These are phyloP conservation scores for Daldinia bambusicola DNA, from an alignment of 495 filamentous ascomycete genomes.

Conservation along the genomic window DNA sequence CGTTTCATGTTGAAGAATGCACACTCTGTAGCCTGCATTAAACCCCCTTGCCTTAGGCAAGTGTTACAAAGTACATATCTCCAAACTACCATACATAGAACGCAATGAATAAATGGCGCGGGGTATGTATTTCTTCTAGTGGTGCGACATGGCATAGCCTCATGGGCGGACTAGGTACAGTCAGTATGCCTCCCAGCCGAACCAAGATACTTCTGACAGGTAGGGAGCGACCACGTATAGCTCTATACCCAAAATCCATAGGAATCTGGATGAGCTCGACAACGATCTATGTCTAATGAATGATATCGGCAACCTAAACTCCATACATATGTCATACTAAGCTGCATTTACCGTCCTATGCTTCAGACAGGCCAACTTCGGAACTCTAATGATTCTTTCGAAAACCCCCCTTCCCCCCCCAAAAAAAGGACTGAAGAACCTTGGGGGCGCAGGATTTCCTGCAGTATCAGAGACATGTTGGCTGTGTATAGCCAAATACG, in stretches of 20 bases:
- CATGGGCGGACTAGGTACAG: background rate
- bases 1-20: background rate
- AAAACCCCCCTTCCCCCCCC: background rate
- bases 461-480: slow-evolving; percentile 22
- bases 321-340: background rate
- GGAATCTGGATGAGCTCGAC: background rate
- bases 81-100: background rate
- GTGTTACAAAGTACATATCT: slow-evolving; percentile 1
- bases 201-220: background rate
- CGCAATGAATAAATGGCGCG: background rate
- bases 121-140: background rate
- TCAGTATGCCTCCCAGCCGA: background rate
- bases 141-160: slow-evolving; percentile 5
- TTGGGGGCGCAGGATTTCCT: background rate
- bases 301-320: background rate
- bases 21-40: slow-evolving; percentile 2
- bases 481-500: slow-evolving; percentile 28
- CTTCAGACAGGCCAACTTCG: background rate
- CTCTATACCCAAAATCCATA: background rate
- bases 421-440: background rate
- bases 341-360: slow-evolving; percentile 1
- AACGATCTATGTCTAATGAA: background rate
- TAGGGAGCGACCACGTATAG: background rate
- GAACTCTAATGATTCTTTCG: background rate
- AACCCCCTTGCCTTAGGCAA: background rate